Conservation (phyloP, 176 grass and related monocot species). For the Saccharum spontaneum region DNA sequence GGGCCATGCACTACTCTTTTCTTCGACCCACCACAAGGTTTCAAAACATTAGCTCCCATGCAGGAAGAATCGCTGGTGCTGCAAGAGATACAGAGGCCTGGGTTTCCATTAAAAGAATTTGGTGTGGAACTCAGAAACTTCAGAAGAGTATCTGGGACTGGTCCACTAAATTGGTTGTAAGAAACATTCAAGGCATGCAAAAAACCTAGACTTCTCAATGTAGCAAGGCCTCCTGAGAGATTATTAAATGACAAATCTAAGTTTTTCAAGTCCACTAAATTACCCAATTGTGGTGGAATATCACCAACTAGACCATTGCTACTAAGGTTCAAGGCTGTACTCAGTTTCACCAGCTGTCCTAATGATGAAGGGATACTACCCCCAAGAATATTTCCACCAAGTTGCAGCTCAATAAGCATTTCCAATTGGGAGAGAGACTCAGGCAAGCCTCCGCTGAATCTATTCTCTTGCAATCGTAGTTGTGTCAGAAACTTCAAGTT, state of each 20-base stretch:
- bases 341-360: constrained; percentile 48
- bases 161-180: constrained; percentile 62
- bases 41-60: constrained; percentile 31
- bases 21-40: constrained; percentile 31
- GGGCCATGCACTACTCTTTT: constrained; percentile 28
- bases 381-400: constrained; percentile 69
- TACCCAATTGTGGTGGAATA: constrained; percentile 45
- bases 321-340: constrained; percentile 62
- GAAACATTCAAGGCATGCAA: constrained; percentile 65
- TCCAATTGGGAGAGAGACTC: constrained; percentile 45
- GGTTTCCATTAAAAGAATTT: constrained; percentile 76
- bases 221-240: constrained; percentile 50
- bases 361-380: constrained; percentile 66
- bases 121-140: constrained; percentile 53
- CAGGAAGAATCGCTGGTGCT: constrained; percentile 36
- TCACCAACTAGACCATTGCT: constrained; percentile 56
- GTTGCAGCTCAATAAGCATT: constrained; percentile 62
- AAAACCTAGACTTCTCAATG: constrained; percentile 43
- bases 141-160: constrained; percentile 51
- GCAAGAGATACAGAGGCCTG: constrained; percentile 62
- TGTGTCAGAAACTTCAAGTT: constrained; percentile 49
- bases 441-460: constrained; percentile 60
- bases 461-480: constrained; percentile 65
- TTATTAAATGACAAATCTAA: constrained; percentile 83
- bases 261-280: constrained; percentile 49